Percentiles rank a stretch among this genome's conserved stretches.
Evolutionary conservation across 352 stramenopile species (phyloP).

Genomic region (Globisporangium echinulatum): DNA sequence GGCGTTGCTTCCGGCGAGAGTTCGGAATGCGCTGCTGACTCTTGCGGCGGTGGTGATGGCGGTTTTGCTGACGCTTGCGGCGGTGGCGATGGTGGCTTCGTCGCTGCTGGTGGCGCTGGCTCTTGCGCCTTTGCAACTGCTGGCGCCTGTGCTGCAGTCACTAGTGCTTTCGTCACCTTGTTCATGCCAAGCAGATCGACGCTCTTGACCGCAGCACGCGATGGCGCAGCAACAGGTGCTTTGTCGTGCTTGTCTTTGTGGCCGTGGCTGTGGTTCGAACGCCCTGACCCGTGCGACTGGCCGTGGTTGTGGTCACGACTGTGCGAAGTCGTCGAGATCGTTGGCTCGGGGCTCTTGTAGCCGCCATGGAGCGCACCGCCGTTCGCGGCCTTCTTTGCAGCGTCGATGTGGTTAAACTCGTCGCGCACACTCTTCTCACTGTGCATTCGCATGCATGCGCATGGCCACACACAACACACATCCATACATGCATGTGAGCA

Average conservation of each 20-base stretch:
- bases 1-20: constrained; percentile 4
- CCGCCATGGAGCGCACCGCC: constrained; percentile 15
- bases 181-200: constrained; percentile 44
- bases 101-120: too few relatives aligned
- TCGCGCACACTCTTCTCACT: constrained; percentile 21
- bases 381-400: constrained; percentile 24
- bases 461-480: background rate
- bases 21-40: too few relatives aligned
- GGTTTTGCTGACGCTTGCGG: background rate
- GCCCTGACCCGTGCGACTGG: background rate
- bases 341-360: constrained; percentile 19
- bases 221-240: constrained; percentile 15
- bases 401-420: constrained; percentile 19
- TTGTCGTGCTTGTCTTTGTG: background rate
- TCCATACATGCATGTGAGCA: background rate
- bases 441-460: background rate
- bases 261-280: background rate
- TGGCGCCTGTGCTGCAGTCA: constrained; percentile 1
- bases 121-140: background rate
- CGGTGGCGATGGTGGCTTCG: background rate
- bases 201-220: constrained; percentile 18
- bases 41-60: background rate
- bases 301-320: background rate
- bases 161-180: constrained; percentile 13
- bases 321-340: background rate